Percentiles rank a stretch among this genome's conserved stretches.
phyloP scores from a whole-genome alignment of 495 filamentous ascomycete genomes.

The Xylaria venustula region DNA sequence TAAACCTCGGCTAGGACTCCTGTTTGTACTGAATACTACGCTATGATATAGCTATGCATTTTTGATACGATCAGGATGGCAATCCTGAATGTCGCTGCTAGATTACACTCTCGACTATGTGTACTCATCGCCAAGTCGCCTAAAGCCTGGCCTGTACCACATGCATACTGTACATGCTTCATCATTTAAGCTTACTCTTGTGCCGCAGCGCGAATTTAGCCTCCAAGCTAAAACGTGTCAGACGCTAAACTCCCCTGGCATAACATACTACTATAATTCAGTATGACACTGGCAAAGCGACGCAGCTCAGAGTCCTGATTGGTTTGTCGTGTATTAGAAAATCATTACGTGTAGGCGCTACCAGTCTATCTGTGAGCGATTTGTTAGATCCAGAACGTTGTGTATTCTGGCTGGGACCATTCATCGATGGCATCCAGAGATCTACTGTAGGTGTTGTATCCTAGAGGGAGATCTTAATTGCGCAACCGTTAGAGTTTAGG shows the following conservation, averaged over 20 bases:
- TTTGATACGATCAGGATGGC: background rate
- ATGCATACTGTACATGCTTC: background rate
- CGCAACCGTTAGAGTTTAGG: no score
- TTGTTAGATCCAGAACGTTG: no score
- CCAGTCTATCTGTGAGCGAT: no score
- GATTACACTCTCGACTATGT: background rate
- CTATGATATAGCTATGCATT: background rate
- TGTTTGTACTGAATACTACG: no score
- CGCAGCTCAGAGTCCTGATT: background rate
- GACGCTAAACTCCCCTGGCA: background rate
- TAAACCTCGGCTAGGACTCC: no score
- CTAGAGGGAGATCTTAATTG: no score
- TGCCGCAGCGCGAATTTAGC: background rate
- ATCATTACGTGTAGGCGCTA: no score
- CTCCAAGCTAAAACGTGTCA: background rate
- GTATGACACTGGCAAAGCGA: background rate
- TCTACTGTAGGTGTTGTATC: no score
- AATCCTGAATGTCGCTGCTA: background rate
- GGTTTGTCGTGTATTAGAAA: no score
- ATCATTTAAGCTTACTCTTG: conserved; percentile 4
- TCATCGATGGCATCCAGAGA: no score
- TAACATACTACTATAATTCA: background rate
- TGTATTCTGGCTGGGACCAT: no score
- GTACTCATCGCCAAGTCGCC: background rate
- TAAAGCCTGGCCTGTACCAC: background rate